Percentiles rank a stretch among this genome's conserved stretches.
These are phyloP conservation scores for Kwoniella shivajii DNA, from an alignment of 1,284 basidiomycete genomes.

Conservation along the genomic window DNA sequence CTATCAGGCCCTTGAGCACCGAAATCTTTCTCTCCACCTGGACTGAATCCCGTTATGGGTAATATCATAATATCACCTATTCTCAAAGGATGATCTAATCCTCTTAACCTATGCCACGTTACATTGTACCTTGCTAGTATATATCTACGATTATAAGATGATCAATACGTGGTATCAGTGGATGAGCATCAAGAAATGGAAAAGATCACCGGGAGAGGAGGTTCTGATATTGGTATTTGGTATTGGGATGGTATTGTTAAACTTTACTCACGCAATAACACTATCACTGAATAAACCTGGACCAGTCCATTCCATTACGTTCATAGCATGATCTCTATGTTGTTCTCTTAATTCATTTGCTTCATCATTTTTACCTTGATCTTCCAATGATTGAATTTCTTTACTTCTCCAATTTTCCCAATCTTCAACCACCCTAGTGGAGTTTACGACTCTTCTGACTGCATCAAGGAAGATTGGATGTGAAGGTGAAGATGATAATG, in stretches of 20 bases:
- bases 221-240: too few species aligned
- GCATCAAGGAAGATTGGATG: conserved; percentile 55
- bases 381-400: conserved; percentile 19
- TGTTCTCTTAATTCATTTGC: conserved; percentile 17
- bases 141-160: conserved; percentile 32
- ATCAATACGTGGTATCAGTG: background rate
- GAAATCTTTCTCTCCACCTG: conserved; percentile 46
- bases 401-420: conserved; percentile 29
- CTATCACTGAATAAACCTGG: conserved; percentile 48
- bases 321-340: conserved; percentile 30
- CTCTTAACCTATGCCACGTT: conserved; percentile 51
- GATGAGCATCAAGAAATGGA: background rate
- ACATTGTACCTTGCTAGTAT: conserved; percentile 48
- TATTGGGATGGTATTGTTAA: too few species aligned
- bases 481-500: conserved; percentile 45
- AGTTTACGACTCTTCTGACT: conserved; percentile 47
- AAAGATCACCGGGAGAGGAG: background rate
- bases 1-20: conserved; percentile 28
- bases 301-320: conserved; percentile 54
- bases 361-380: conserved; percentile 16
- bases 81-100: conserved; percentile 45
- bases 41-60: conserved; percentile 51
- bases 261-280: conserved; percentile 39
- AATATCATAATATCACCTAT: conserved; percentile 53
- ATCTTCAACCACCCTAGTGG: conserved; percentile 33